Evolutionary conservation across 768 basidiomycete genomes (phyloP).

Genomic region (Flagelloscypha sp.): DNA sequence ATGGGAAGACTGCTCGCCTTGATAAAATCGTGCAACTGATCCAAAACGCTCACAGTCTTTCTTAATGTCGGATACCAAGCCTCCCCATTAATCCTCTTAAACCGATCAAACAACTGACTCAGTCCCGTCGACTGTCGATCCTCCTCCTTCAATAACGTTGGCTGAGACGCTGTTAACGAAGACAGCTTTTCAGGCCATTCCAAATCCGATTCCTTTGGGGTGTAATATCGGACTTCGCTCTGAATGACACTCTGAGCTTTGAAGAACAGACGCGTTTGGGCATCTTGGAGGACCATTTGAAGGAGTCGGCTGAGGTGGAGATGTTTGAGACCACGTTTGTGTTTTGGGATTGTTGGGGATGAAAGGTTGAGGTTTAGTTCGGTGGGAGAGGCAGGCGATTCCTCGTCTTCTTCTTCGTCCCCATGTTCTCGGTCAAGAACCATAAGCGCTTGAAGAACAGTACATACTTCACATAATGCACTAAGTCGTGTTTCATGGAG

Average conservation of each 20-base stretch:
- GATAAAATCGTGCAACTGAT: conserved; percentile 84
- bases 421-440: conserved; percentile 65
- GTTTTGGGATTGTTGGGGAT: conserved; percentile 21
- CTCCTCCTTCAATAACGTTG: conserved; percentile 41
- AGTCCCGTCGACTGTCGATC: too few relatives aligned
- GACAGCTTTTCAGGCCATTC: conserved; percentile 76
- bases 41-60: conserved; percentile 87
- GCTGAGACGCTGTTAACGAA: conserved; percentile 4
- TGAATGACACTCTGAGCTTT: conserved; percentile 91
- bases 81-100: conserved; percentile 64
- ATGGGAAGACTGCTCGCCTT: conserved; percentile 46
- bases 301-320: conserved; percentile 78
- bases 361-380: conserved; percentile 34
- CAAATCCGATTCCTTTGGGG: conserved; percentile 69
- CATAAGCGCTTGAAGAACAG: conserved; percentile 93
- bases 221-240: conserved; percentile 78
- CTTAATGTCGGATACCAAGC: conserved; percentile 90
- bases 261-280: conserved; percentile 93
- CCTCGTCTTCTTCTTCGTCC: conserved; percentile 22
- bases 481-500: conserved; percentile 86
- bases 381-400: conserved; percentile 19
- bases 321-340: conserved; percentile 35
- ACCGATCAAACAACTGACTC: conserved; percentile 61
- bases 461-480: conserved; percentile 90
- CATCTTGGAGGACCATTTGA: conserved; percentile 89